Evolutionary conservation across 495 filamentous ascomycete species (phyloP).

Genomic region (Hyaloscypha finlandica): DNA sequence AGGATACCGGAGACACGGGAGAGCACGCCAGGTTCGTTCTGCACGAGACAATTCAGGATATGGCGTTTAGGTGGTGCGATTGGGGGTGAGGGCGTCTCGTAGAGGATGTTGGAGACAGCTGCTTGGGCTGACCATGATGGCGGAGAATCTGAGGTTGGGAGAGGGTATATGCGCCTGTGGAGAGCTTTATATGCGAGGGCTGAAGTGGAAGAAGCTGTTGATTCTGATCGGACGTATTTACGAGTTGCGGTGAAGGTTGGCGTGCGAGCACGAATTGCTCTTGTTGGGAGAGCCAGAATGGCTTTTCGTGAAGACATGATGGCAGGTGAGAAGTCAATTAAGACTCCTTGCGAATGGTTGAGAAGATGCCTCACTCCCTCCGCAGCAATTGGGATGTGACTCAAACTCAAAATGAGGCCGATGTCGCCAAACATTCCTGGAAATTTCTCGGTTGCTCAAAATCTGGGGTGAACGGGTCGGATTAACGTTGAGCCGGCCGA

Average conservation of each 20-base stretch:
- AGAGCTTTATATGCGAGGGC: conserved; percentile 97
- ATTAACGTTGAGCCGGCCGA: not conserved
- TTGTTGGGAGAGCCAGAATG: conserved; percentile 38
- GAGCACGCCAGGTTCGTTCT: conserved; percentile 97
- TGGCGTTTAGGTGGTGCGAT: conserved; percentile 86
- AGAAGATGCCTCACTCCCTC: conserved; percentile 2
- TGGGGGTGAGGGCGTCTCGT: conserved; percentile 90
- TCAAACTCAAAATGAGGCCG: conserved; percentile 16
- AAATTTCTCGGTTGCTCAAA: not conserved
- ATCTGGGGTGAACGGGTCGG: conserved; percentile 13
- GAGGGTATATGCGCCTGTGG: conserved; percentile 81
- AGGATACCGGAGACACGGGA: conserved; percentile 96
- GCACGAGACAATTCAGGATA: conserved; percentile 95
- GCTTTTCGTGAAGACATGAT: conserved; percentile 50
- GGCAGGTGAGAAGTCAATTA: conserved; percentile 11
- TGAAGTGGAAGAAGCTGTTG: conserved; percentile 73
- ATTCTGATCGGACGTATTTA: conserved; percentile 24
- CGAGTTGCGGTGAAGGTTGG: conserved; percentile 10
- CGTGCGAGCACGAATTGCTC: conserved; percentile 35
- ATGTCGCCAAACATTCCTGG: conserved; percentile 17
- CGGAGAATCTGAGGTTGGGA: conserved; percentile 68
- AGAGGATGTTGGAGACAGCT: conserved; percentile 96
- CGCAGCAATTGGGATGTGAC: conserved; percentile 16
- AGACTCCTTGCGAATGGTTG: conserved; percentile 12
- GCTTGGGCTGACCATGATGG: conserved; percentile 91